Percentiles rank a stretch among this genome's conserved stretches.
These are phyloP conservation scores for Hypoxylon intermedium DNA, from an alignment of 495 filamentous ascomycete species.

Conservation along the genomic window DNA sequence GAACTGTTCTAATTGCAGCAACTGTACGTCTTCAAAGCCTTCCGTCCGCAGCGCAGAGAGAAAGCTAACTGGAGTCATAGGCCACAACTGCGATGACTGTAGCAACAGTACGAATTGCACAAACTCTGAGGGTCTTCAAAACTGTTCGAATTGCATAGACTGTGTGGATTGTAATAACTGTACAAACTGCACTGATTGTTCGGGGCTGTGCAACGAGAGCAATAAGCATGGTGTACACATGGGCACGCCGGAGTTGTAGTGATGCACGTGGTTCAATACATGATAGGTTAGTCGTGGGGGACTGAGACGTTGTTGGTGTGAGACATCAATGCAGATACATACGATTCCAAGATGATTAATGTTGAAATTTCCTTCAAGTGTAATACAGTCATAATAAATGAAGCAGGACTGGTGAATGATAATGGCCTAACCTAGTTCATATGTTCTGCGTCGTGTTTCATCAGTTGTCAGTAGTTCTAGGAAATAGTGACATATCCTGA, in stretches of 20 bases:
- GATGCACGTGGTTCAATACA: neutral
- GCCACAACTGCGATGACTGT: neutral
- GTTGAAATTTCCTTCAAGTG: too few species aligned
- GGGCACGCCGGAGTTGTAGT: slow-evolving; percentile 1
- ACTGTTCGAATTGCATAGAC: neutral
- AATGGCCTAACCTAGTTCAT: too few species aligned
- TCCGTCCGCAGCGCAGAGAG: neutral
- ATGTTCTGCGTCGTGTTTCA: too few species aligned
- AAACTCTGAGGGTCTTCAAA: neutral
- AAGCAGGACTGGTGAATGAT: too few species aligned
- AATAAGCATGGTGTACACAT: slow-evolving; percentile 2
- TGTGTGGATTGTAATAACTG: slow-evolving; percentile 2
- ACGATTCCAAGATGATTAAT: too few species aligned
- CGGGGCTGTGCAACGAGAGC: neutral
- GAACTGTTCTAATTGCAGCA: slow-evolving; percentile 2
- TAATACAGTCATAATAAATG: too few species aligned
- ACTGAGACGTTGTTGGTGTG: too few species aligned
- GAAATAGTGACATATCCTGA: too few species aligned
- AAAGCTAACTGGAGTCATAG: neutral
- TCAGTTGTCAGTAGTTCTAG: too few species aligned
- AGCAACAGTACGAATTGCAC: slow-evolving; percentile 5
- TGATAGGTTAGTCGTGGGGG: neutral
- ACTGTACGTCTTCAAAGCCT: neutral
- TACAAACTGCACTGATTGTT: slow-evolving; percentile 5
- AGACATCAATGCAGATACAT: too few species aligned